These are phyloP conservation scores for Atkinsonella texensis DNA, from an alignment of 2,329 filamentous ascomycete species.

Conservation along the genomic window DNA sequence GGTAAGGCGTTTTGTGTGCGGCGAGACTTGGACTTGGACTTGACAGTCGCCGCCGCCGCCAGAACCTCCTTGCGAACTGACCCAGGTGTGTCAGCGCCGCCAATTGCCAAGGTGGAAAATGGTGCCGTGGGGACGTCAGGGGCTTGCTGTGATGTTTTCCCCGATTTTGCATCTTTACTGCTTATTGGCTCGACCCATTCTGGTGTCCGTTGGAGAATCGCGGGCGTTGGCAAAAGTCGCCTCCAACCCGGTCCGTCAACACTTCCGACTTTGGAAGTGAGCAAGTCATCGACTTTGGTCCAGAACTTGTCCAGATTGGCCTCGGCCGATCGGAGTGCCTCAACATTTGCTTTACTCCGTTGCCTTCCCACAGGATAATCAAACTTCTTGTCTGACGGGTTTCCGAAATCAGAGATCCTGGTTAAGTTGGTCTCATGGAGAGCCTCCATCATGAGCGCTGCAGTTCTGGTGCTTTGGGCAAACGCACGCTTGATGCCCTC, in stretches of 20 bases:
- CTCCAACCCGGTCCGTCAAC: slow-evolving; percentile 5
- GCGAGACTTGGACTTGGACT: slow-evolving; percentile 12
- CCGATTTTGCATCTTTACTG: not conserved
- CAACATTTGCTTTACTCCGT: slow-evolving; percentile 31
- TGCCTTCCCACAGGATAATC: slow-evolving; percentile 30
- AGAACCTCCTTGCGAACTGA: not conserved
- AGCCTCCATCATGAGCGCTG: slow-evolving; percentile 8
- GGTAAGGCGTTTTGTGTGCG: not conserved
- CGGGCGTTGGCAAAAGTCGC: slow-evolving; percentile 19
- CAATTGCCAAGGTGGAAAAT: slow-evolving; percentile 14
- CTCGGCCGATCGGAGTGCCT: slow-evolving; percentile 34
- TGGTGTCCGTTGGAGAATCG: slow-evolving; percentile 33
- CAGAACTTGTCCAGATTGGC: slow-evolving; percentile 7
- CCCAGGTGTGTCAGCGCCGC: not conserved
- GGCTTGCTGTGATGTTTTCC: not conserved
- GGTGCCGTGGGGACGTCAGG: slow-evolving; percentile 9
- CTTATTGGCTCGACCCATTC: slow-evolving; percentile 30
- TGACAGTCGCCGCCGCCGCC: slow-evolving; percentile 2
- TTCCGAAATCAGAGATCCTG: slow-evolving; percentile 12
- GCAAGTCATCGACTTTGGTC: not conserved
- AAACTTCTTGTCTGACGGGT: slow-evolving; percentile 28
- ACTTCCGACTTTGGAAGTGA: not conserved
- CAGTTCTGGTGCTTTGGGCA: slow-evolving; percentile 4
- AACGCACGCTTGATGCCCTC: slow-evolving; percentile 18
- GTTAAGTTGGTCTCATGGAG: slow-evolving; percentile 10